Percentiles rank a stretch among this genome's conserved stretches.
Evolutionary conservation across 2,329 filamentous ascomycete species (phyloP).

Genomic region (Cucurbitaria berberidis): DNA sequence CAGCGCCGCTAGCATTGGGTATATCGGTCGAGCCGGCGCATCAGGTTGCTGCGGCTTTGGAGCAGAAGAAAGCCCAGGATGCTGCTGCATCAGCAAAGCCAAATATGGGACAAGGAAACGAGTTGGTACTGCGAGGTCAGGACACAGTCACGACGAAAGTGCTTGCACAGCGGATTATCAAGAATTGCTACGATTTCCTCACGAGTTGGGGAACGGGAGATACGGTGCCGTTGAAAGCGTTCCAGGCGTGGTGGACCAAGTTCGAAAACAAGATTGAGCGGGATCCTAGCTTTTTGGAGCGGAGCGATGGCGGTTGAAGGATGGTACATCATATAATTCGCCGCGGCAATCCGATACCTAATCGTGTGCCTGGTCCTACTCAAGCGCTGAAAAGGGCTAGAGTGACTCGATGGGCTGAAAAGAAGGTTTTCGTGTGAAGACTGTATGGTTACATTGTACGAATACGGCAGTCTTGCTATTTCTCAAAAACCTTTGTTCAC

Average conservation of each 20-base stretch:
- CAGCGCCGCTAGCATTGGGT: slow-evolving; percentile 68
- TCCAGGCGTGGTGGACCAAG: slow-evolving; percentile 97
- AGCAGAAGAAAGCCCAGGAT: slow-evolving; percentile 60
- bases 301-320: slow-evolving; percentile 61
- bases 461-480: neutral
- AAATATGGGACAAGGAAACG: slow-evolving; percentile 32
- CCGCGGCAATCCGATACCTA: too few species aligned
- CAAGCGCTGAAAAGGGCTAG: neutral
- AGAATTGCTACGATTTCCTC: slow-evolving; percentile 96
- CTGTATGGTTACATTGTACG: neutral
- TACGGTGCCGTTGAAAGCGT: slow-evolving; percentile 90
- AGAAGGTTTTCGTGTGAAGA: neutral
- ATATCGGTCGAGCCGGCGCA: slow-evolving; percentile 79
- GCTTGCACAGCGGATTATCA: slow-evolving; percentile 91
- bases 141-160: slow-evolving; percentile 70
- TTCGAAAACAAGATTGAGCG: slow-evolving; percentile 86
- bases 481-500: slow-evolving; percentile 40
- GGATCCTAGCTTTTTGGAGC: slow-evolving; percentile 89
- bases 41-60: slow-evolving; percentile 73
- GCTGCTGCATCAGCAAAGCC: slow-evolving; percentile 32
- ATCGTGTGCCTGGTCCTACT: neutral
- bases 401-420: neutral
- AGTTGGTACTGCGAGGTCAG: slow-evolving; percentile 46
- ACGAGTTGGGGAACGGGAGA: slow-evolving; percentile 82
- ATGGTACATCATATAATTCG: too few species aligned